Evolutionary conservation across 768 basidiomycete species (phyloP), one percentile per base, ranked within the genome.

Genomic region (Pleurotus platypus): DNA sequence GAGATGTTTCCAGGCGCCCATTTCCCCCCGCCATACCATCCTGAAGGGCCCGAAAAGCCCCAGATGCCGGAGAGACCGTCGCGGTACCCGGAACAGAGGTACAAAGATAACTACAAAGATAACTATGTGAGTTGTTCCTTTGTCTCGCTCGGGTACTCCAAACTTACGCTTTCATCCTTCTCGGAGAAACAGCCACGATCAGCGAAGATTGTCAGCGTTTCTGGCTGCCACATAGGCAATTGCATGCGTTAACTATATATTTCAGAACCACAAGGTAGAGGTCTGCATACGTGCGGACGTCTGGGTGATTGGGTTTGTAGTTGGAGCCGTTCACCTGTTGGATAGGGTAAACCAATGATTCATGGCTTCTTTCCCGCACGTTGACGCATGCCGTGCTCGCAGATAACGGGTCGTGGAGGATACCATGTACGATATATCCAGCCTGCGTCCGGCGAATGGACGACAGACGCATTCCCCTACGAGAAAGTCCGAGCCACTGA

Each of bases 261-360:
- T 9, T 12, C 39, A 68, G 67, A 50, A 60, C 30, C 61, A 70
- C 55, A 51, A 56, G 13, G 73, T 73, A 24, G 59, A 61, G 39
- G 69, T 68, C 11, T 65, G 62, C 26, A 61, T 73, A 47, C 51
- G 60, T 15, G 61, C 49, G 4, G 64, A 74, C 45, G 54, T 65
- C 4, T 74, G 72, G 72, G 69, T 69, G n/a, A 57, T 70, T 20
- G 70, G 70, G 4, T 42, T 74, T 24, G 49, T 74, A 18, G 61
- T 72, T 24, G 46, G 61, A 2, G 40, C 57, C 12, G 46, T 67
- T 40, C 35, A 67, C 6, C 20, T 65, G 5, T 62, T 58, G 43
- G 20, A 60, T 26, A 46, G 37, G 57, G 55, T 57, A 9, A 35
- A 35, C 30, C 30, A 35, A 35, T 35, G 30, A 35, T 35, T 35